Conservation (phyloP, 2,329 filamentous ascomycete genomes). For the Trichocomaceae sp. region DNA sequence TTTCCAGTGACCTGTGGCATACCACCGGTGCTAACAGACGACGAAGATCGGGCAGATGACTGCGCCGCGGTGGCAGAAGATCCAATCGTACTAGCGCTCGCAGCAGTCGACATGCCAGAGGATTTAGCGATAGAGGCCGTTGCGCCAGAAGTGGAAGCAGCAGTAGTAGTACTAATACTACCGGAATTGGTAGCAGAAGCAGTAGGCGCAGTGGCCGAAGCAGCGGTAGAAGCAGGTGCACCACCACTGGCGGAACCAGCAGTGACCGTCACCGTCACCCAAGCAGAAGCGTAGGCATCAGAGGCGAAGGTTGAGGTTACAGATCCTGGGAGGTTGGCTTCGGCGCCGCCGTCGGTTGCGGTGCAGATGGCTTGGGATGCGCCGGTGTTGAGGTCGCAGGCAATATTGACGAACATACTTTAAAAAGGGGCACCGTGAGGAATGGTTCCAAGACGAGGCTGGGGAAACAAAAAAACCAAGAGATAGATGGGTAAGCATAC, state of each 20-base stretch:
- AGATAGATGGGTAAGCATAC: too few relatives aligned
- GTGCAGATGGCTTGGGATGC: slow-evolving; percentile 4
- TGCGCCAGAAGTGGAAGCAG: not conserved
- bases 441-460: too few relatives aligned
- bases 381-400: not conserved
- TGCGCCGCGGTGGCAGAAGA: not conserved
- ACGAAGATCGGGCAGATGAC: not conserved
- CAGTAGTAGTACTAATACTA: not conserved
- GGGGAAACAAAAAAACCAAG: too few relatives aligned
- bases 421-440: not conserved
- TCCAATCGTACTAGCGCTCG: not conserved
- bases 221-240: not conserved
- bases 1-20: slow-evolving; percentile 13
- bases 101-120: too few relatives aligned
- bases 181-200: slow-evolving; percentile 1
- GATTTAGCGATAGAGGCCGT: not conserved
- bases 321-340: slow-evolving; percentile 1
- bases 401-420: not conserved
- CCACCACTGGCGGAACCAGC: not conserved
- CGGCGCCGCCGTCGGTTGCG: not conserved
- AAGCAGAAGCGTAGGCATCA: not conserved
- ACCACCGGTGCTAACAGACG: slow-evolving; percentile 10
- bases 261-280: slow-evolving; percentile 1
- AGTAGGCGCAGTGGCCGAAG: slow-evolving; percentile 6
- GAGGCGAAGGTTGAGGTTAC: not conserved